Evolutionary conservation across 2,329 filamentous ascomycete species (phyloP), one percentile per base, ranked within the genome.

Genomic region (Cladosporium sp.): DNA sequence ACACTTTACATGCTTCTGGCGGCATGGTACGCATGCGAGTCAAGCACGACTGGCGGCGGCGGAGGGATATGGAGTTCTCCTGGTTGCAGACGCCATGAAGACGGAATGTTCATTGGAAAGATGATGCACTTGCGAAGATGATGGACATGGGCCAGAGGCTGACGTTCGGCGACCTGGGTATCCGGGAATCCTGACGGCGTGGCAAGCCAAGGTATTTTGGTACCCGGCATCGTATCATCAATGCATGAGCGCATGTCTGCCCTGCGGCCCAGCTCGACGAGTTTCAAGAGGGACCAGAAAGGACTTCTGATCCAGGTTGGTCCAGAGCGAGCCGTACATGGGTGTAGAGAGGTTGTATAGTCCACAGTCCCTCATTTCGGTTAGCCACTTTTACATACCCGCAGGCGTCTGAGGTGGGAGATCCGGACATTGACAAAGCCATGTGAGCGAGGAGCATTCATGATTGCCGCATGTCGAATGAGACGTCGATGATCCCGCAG

Each of bases 21-120:
- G 62, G 52, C 62, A 64, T 23, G 62, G 50, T 31, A 58, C 29
- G 40, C 62, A 64, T 14, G 62, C 62, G 26, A 64, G 33, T 18
- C 52, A 58, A 14, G 52, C 23, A 31, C 62, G 62, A 35, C 35
- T 57, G 14, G 35, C 28, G 35, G 53, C 35, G 12, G 53, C 33
- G 29, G 40, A 10, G 1, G 40, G 2, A 21, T 11, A 21, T n/a
- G 40, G 6, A 21, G 18, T 44, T 44, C 40, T 44, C 18, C 40
- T 44, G 7, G 40, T 2, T 44, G 18, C 40, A 10, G 40, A 44
- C 5, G 40, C 40, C 40, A 44, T 44, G 18, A 18, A 11, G 7
- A 44, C 8, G 18, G 18, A 8, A 7, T 44, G 40, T 21, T 44
- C n/a, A 16, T 18, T 11, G 10, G 40, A 40, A 40, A 1, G 37